These are phyloP conservation scores for Zostera marina DNA, from an alignment of 116 monocot genomes.

Conservation along the genomic window DNA sequence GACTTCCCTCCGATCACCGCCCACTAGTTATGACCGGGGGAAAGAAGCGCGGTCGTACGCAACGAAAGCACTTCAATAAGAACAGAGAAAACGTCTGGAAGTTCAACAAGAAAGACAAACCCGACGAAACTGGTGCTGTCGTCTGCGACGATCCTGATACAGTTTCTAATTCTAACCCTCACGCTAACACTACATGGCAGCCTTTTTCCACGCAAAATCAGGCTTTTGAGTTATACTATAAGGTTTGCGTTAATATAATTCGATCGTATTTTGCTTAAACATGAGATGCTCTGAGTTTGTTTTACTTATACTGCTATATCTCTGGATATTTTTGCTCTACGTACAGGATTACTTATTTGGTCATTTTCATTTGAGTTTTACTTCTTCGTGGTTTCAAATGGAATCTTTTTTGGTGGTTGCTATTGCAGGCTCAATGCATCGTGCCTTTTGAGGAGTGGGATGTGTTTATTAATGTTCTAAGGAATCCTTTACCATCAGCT, in stretches of 20 bases:
- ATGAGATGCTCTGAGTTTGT: too few relatives aligned
- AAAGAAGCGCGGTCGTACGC: slow-evolving; percentile 84
- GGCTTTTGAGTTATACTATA: slow-evolving; percentile 83
- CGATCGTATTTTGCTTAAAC: too few relatives aligned
- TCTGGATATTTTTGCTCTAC: too few relatives aligned
- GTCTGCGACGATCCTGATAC: neutral
- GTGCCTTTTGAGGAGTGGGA: slow-evolving; percentile 81
- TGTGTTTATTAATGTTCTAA: slow-evolving; percentile 44
- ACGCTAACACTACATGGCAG: slow-evolving; percentile 34
- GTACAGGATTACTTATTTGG: neutral
- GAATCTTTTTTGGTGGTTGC: neutral
- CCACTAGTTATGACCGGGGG: slow-evolving; percentile 43
- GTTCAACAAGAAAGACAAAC: slow-evolving; percentile 28
- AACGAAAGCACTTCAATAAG: slow-evolving; percentile 86
- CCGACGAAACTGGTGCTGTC: slow-evolving; percentile 10
- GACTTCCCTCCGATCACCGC: too few relatives aligned
- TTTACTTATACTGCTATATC: too few relatives aligned
- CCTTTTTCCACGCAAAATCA: slow-evolving; percentile 58
- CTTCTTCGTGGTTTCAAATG: neutral
- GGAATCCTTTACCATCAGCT: slow-evolving; percentile 81
- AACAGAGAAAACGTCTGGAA: slow-evolving; percentile 88
- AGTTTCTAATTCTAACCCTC: slow-evolving; percentile 1
- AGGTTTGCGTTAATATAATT: slow-evolving; percentile 18
- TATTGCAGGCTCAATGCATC: slow-evolving; percentile 63
- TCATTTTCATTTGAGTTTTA: neutral